Evolutionary conservation across 495 filamentous ascomycete species (phyloP), one percentile per base, ranked within the genome.

Genomic region (Penicillium alfredii): DNA sequence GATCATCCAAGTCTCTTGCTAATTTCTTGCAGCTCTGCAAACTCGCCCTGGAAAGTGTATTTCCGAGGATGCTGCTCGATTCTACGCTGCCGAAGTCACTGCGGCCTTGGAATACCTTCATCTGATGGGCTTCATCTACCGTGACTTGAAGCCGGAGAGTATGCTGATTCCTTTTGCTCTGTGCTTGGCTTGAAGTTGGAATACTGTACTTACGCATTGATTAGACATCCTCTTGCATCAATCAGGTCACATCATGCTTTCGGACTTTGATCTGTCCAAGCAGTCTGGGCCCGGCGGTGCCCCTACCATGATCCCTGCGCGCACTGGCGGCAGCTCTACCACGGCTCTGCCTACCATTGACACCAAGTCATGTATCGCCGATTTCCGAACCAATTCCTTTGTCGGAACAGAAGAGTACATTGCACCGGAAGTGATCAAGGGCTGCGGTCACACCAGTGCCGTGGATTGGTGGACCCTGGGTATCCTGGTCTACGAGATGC

Each of bases 391-490:
- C 9, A 98, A 98, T 55, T 94, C 88, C 2, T 98, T 98, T 57
- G 92, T 98, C 10, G 92, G 92, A 12, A 98, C 92, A 2, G 92
- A 98, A 54, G 92, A 98, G 58, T 98, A 98, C 52, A 98, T 98
- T 51, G 92, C 92, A 0, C 92, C 92, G 5, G 92, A 98, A 59
- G 92, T 98, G 27, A 98, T 98, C 55, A 97, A 95, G 61, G 92
- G 92, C 8, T 96, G 90, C 59, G 92, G 92, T 12, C 92, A 98
- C 57, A 98, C 92, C 5, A 96, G 88, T 49, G 92, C 92, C 3
- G 92, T 98, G 2, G 92, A 98, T 61, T 98, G 92, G 92, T 98
- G 92, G 92, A 98, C 92, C 2, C 67, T 98, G 7, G 92, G 92
- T 12, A 97, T 98, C 37, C 63, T 98, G 49, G 85, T 97, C 38